Percentiles rank a stretch among this genome's conserved stretches.
phyloP scores from a whole-genome alignment of 2,329 filamentous ascomycete species.

The Hawksworthiomyces lignivorus region DNA sequence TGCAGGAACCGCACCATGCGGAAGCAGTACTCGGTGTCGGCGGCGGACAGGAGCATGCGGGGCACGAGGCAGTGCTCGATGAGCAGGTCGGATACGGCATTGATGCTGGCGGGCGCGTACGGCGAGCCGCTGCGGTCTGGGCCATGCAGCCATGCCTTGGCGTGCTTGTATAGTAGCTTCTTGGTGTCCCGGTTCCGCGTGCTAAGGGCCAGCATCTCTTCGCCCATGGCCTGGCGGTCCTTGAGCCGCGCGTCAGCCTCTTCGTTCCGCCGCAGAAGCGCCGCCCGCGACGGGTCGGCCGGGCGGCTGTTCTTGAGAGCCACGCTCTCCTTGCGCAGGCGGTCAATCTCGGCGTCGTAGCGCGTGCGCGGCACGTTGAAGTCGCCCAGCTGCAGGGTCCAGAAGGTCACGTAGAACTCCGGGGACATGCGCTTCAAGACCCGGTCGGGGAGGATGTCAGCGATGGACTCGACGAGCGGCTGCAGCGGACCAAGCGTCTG shows the following conservation, averaged over 20 bases:
- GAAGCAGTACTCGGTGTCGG: slow-evolving; percentile 85
- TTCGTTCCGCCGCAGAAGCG: slow-evolving; percentile 58
- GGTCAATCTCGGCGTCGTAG: slow-evolving; percentile 69
- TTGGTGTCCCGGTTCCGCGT: slow-evolving; percentile 60
- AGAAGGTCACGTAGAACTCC: slow-evolving; percentile 84
- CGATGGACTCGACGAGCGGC: slow-evolving; percentile 63
- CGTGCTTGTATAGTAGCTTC: slow-evolving; percentile 64
- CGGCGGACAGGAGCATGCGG: slow-evolving; percentile 71
- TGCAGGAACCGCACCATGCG: slow-evolving; percentile 83
- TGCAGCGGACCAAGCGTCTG: slow-evolving; percentile 54
- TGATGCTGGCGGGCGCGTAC: slow-evolving; percentile 27
- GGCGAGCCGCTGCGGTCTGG: slow-evolving; percentile 16
- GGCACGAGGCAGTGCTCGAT: slow-evolving; percentile 92
- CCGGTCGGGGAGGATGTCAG: slow-evolving; percentile 50
- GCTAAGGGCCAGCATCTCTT: slow-evolving; percentile 65
- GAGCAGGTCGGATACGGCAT: slow-evolving; percentile 64
- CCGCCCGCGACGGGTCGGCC: slow-evolving; percentile 61
- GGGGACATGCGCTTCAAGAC: slow-evolving; percentile 65
- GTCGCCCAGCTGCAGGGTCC: slow-evolving; percentile 80
- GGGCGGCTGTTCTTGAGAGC: slow-evolving; percentile 59
- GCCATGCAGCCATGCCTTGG: slow-evolving; percentile 66
- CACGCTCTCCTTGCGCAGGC: slow-evolving; percentile 58
- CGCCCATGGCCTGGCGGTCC: slow-evolving; percentile 59
- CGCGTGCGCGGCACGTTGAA: slow-evolving; percentile 66
- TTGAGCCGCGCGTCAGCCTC: slow-evolving; percentile 63